Conservation (phyloP, 176 grass and related monocot genomes). For the Thinopyrum elongatum region DNA sequence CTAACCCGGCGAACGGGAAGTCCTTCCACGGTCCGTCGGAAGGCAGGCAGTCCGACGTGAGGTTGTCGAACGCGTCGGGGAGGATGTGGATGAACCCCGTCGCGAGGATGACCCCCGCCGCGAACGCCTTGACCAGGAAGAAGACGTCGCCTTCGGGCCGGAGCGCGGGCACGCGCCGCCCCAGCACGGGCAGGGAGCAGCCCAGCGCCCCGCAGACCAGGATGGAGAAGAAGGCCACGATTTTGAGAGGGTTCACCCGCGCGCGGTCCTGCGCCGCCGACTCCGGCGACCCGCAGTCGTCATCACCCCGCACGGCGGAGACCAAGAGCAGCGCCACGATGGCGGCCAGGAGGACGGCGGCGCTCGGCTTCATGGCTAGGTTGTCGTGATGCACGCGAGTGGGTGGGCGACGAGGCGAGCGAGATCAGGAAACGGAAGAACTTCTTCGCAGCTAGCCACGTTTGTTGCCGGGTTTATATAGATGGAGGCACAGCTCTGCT, state of each 20-base stretch:
- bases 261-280: not conserved
- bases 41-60: constrained; percentile 28
- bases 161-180: constrained; percentile 35
- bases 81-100: constrained; percentile 62
- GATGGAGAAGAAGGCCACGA: constrained; percentile 58
- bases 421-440: not conserved
- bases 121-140: constrained; percentile 64
- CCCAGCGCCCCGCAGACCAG: constrained; percentile 52
- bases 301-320: constrained; percentile 6
- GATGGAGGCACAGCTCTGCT: not conserved
- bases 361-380: not conserved
- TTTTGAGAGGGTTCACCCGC: constrained; percentile 31
- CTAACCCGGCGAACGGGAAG: constrained; percentile 56
- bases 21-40: constrained; percentile 35
- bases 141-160: constrained; percentile 46
- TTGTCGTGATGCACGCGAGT: not conserved
- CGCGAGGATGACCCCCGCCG: constrained; percentile 55
- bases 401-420: not conserved
- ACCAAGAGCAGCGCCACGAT: not conserved
- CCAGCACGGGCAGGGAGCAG: constrained; percentile 42
- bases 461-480: not conserved
- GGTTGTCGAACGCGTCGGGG: constrained; percentile 47
- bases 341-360: not conserved
- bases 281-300: not conserved
- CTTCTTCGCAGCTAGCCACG: not conserved